Evolutionary conservation across 2,329 filamentous ascomycete genomes (phyloP).

Genomic region (Neonectria coccinea): DNA sequence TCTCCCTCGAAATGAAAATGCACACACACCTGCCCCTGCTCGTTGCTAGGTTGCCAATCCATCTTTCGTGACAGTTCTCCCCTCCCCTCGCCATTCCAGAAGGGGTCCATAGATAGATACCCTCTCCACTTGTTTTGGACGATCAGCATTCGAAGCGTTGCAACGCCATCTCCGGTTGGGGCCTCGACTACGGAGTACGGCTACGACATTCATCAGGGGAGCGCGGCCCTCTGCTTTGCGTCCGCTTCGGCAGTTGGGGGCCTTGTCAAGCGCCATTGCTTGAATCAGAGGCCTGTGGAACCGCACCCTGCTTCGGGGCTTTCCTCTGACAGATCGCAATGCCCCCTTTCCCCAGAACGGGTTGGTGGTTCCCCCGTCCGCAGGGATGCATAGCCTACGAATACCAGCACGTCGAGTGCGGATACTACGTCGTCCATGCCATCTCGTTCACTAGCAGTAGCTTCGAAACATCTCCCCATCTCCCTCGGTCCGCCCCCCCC

Average conservation of each 20-base stretch:
- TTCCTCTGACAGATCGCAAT: slow-evolving; percentile 5
- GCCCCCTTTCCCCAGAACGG: slow-evolving; percentile 7
- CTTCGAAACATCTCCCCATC: slow-evolving; percentile 1
- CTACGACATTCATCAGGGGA: not conserved
- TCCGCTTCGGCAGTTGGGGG: not conserved
- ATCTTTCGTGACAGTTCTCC: too few relatives aligned
- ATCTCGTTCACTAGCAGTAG: not conserved
- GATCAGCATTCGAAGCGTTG: slow-evolving; percentile 22
- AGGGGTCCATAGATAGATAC: slow-evolving; percentile 6
- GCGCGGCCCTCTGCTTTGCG: not conserved
- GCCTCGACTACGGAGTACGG: slow-evolving; percentile 5
- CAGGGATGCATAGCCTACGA: not conserved
- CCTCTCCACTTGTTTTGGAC: slow-evolving; percentile 13
- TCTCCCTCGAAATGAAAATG: too few relatives aligned
- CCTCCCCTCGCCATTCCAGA: slow-evolving; percentile 6
- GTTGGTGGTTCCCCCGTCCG: not conserved
- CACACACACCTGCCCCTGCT: too few relatives aligned
- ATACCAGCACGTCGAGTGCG: not conserved
- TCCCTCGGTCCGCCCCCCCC: not conserved
- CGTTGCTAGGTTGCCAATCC: too few relatives aligned
- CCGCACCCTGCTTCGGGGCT: not conserved
- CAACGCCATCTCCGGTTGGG: slow-evolving; percentile 10
- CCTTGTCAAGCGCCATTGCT: not conserved
- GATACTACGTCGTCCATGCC: not conserved
- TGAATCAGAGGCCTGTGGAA: not conserved